Evolutionary conservation across 768 basidiomycete species (phyloP).

Genomic region (Tricholoma terreum): DNA sequence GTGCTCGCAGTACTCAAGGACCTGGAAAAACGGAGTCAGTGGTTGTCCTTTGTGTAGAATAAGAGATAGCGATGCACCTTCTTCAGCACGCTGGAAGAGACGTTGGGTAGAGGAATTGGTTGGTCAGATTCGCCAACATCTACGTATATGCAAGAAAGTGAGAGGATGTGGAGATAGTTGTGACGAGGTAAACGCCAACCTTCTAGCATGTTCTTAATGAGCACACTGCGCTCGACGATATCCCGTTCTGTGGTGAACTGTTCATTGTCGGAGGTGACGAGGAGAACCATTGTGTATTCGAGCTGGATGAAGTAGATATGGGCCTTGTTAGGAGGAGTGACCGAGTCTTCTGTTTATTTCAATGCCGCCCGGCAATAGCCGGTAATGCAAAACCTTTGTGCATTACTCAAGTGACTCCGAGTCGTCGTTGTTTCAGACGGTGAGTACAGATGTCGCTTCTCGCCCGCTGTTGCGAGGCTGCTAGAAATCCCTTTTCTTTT

Average conservation of each 20-base stretch:
- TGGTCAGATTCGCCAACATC: slow-evolving; percentile 95
- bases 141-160: slow-evolving; percentile 28
- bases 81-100: slow-evolving; percentile 88
- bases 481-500: slow-evolving; percentile 49
- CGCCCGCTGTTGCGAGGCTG: slow-evolving; percentile 37
- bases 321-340: slow-evolving; percentile 14
- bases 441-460: slow-evolving; percentile 44
- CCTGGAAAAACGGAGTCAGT: slow-evolving; percentile 43
- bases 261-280: slow-evolving; percentile 95
- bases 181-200: slow-evolving; percentile 46
- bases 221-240: slow-evolving; percentile 90
- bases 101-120: slow-evolving; percentile 92
- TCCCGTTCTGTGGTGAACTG: slow-evolving; percentile 91
- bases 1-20: slow-evolving; percentile 98
- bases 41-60: not conserved
- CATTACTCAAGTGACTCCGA: not conserved
- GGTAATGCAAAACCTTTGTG: slow-evolving; percentile 15
- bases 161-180: slow-evolving; percentile 1
- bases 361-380: slow-evolving; percentile 37
- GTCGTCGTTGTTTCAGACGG: not conserved
- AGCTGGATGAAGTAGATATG: slow-evolving; percentile 8
- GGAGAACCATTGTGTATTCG: slow-evolving; percentile 63
- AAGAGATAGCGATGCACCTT: slow-evolving; percentile 52
- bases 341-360: slow-evolving; percentile 26
- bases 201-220: slow-evolving; percentile 99